Evolutionary conservation across 169 alveolate species (phyloP).

Genomic region (Babesia microti): DNA sequence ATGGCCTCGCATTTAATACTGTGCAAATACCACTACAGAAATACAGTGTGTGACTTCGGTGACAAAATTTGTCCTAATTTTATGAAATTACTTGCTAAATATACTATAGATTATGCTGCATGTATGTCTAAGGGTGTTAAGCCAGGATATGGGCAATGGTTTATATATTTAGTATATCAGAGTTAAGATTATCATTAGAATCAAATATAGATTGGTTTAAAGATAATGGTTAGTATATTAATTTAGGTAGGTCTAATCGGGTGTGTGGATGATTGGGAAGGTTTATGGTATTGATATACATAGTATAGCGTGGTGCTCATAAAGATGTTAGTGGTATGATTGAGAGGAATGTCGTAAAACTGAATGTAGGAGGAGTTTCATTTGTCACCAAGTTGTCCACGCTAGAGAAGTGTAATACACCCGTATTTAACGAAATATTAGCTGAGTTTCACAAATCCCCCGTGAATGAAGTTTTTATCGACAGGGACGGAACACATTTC

Average conservation of each 20-base stretch:
- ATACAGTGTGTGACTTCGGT: not conserved
- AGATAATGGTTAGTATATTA: conserved; percentile 13
- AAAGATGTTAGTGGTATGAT: not conserved
- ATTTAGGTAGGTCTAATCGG: not conserved
- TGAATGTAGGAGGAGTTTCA: conserved; percentile 37
- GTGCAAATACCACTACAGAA: not conserved
- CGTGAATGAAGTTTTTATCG: conserved; percentile 44
- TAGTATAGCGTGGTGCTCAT: conserved; percentile 4
- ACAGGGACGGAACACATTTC: conserved; percentile 32
- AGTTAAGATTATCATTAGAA: conserved; percentile 2
- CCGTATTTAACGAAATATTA: not conserved
- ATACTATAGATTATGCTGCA: not conserved
- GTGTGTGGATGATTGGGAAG: not conserved
- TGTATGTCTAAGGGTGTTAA: not conserved
- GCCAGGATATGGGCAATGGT: not conserved
- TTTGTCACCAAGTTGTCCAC: conserved; percentile 34
- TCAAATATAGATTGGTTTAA: conserved; percentile 9
- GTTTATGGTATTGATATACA: not conserved
- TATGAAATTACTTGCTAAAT: not conserved
- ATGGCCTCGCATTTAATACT: not conserved
- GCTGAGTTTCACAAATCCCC: conserved; percentile 11
- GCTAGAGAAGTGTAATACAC: conserved; percentile 1
- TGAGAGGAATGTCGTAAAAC: conserved; percentile 12
- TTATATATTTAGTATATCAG: not conserved
- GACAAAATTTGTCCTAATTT: not conserved